Evolutionary conservation across 768 basidiomycete species (phyloP), one percentile per base, ranked within the genome.

Genomic region (Hypholoma sublateritium): DNA sequence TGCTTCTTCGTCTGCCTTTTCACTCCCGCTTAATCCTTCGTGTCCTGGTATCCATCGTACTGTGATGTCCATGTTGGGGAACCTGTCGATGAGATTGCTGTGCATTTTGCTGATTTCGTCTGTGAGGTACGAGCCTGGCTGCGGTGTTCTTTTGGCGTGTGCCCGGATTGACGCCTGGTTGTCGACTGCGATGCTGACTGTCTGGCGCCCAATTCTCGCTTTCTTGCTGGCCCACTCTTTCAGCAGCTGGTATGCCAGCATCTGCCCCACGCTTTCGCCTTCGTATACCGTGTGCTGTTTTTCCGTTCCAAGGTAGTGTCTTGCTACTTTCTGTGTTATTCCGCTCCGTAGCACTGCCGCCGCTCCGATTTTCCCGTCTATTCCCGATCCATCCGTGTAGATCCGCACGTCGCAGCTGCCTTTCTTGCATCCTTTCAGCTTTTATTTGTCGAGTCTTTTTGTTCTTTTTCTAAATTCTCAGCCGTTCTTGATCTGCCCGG

Each of bases 351-450:
- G 39, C 16, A 62, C 44, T 7, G 54, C 61, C 21, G 58, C 58
- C 14, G 58, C 57, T 2, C 66, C 64, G 6, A 67, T 56, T 12
- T 36, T 22, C 9, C 56, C 60, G 17, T 62, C 53, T 1, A 49
- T 43, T 9, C 62, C 62, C 1, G 62, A 65, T 25, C 63, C 57
- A 43, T 62, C 62, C 5, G 58, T 58, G 52, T 58, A 63, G 11
- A 65, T 50, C 28, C 34, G n/a, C 21, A 64, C 48, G n/a, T 53
- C 50, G 21, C 56, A n/a, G n/a, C n/a, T 32, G 28, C 5, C 28
- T 32, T 32, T 32, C 2, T 32, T 32, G 28, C 28, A 7, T 32
- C 6, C 28, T 32, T 32, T 32, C 28, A 32, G 28, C 28, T 32
- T 32, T 32, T 32, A 32, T 32, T 9, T 32, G 6, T 32, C 28